Percentiles rank a stretch among this genome's conserved stretches.
Evolutionary conservation across 495 filamentous ascomycete genomes (phyloP).

Genomic region (Penicillium antarcticum): DNA sequence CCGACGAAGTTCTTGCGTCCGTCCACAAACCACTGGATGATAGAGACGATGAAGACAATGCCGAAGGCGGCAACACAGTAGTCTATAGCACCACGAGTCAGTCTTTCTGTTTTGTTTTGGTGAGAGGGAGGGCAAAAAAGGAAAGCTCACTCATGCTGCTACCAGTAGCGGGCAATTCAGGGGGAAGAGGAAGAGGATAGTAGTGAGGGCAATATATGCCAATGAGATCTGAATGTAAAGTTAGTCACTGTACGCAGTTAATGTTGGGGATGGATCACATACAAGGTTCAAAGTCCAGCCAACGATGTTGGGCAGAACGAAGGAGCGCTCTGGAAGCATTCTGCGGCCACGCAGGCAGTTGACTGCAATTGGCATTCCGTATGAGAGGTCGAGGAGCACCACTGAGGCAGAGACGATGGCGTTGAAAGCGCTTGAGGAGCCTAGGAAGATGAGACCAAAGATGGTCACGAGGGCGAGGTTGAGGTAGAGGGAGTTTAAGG

Average conservation of each 20-base stretch:
- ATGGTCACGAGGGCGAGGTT: constrained; percentile 63
- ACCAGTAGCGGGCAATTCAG: constrained; percentile 59
- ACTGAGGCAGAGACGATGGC: constrained; percentile 71
- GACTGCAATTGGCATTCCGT: constrained; percentile 68
- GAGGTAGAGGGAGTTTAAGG: constrained; percentile 65
- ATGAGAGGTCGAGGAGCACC: constrained; percentile 67
- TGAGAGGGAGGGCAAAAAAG: background rate
- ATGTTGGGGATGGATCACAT: background rate
- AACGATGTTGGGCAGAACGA: constrained; percentile 53
- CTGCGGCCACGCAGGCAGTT: constrained; percentile 62
- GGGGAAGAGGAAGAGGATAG: constrained; percentile 74
- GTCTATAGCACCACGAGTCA: constrained; percentile 33
- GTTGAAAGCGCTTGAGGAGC: constrained; percentile 58
- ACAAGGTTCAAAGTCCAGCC: constrained; percentile 52
- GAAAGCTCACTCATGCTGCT: constrained; percentile 64
- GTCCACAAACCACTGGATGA: constrained; percentile 68
- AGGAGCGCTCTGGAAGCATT: constrained; percentile 61
- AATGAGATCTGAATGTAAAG: constrained; percentile 52
- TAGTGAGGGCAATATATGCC: constrained; percentile 62
- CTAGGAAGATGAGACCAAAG: constrained; percentile 74
- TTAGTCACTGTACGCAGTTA: background rate
- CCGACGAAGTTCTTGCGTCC: constrained; percentile 70
- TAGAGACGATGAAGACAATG: constrained; percentile 63
- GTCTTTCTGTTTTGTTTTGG: background rate
- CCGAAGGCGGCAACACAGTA: constrained; percentile 70